Base-by-base conservation (phyloP, 306 rosid species). In the Pyrus communis region DNA sequence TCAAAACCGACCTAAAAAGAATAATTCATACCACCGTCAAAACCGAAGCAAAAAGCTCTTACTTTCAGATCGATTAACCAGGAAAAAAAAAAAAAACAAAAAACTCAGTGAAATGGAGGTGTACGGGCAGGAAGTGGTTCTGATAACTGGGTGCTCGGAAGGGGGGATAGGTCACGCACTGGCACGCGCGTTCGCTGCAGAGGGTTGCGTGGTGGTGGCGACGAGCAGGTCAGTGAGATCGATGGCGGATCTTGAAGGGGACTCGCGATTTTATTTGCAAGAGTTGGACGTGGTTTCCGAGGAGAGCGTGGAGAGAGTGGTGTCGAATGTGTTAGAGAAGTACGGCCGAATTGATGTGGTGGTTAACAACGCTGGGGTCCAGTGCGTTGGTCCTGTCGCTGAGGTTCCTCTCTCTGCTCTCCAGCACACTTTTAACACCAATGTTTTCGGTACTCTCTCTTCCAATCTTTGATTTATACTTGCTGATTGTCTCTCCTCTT, bases 291-390 rank as follows among this genome's bases (percentile, higher is more conserved):
- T 95, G 28, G 80, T 80, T 8, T 94, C 97, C 2, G 93, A 89
- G 4, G 85, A 92, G 71, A 90, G 91, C 69, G 98, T 90, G 4
- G 70, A 77, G 17, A 73, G 57, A 5, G 90, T 82, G 1, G 46
- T 88, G 3, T 58, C 90, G 1, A 59, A 18, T 21, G 95, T 95
- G 10, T 0, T 90, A 2, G 72, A 86, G 17, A 85, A 49, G 43
- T 89, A 73, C 55, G 97, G 97, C 3, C 82, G 88, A 31, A 70
- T 94, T 49, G 98, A 92, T 71, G 79, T 94, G 40, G 71, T 95
- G 59, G 95, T 94, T 11, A 94, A 94, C 71, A 94, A 92, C 54
- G 98, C 98, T 0, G 97, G 98, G 8, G 77, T 95, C 59, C 97
- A 49, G 17, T 90, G 96, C 35, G 80, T 94, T 11, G 96, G 92